Evolutionary conservation across 345 rosid species (phyloP).

Genomic region (Balakata baccata): DNA sequence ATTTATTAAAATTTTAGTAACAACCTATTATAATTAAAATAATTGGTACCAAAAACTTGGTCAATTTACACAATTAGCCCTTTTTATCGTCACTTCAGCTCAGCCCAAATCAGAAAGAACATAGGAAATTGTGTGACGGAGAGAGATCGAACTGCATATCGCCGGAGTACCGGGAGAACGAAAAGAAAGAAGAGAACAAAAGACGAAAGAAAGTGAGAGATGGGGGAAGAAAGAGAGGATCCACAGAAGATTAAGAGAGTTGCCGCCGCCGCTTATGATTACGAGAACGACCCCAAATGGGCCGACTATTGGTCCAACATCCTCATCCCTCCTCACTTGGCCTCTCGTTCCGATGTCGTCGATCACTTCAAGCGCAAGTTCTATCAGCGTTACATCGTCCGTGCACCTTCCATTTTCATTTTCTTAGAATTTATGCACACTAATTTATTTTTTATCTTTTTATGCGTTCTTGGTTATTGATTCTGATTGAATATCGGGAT

Average conservation of each 20-base stretch:
- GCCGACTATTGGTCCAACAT: constrained; percentile 89
- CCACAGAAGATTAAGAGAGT: constrained; percentile 67
- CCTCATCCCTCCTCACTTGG: constrained; percentile 85
- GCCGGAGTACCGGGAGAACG: neutral
- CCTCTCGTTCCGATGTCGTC: constrained; percentile 83
- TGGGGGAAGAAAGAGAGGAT: constrained; percentile 83
- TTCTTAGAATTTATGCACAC: neutral
- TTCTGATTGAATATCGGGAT: neutral
- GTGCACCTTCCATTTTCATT: constrained; percentile 8
- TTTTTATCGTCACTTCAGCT: too few relatives aligned
- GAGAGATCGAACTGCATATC: neutral
- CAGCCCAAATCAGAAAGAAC: too few relatives aligned
- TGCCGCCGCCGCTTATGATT: constrained; percentile 85
- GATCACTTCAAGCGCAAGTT: constrained; percentile 91
- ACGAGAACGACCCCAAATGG: constrained; percentile 85
- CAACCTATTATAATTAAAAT: too few relatives aligned
- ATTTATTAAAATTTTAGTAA: too few relatives aligned
- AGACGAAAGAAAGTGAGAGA: constrained; percentile 39
- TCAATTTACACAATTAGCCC: too few relatives aligned
- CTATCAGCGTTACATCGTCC: constrained; percentile 85
- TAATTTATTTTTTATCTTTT: neutral
- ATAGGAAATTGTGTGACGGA: too few relatives aligned
- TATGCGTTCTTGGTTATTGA: constrained; percentile 2
- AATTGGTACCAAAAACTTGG: too few relatives aligned
- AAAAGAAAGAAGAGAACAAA: constrained; percentile 50